Percentiles rank a stretch among this genome's conserved stretches.
Evolutionary conservation across 768 basidiomycete species (phyloP).

Genomic region (Termitomyces sp.): DNA sequence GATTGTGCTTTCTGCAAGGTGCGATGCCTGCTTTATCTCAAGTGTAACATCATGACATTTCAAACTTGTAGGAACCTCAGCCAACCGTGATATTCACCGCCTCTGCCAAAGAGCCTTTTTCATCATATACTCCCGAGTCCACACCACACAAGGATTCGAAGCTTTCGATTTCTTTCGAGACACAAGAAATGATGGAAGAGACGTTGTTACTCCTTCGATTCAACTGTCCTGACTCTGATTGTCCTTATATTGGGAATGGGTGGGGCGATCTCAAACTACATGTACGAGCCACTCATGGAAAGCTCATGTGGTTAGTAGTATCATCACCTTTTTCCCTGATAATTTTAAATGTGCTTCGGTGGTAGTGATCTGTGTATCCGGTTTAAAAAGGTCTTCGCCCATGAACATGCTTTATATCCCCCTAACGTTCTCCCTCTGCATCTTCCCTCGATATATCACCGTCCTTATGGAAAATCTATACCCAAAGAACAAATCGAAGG

Average conservation of each 20-base stretch:
- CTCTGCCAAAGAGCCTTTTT: constrained; percentile 56
- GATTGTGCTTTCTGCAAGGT: constrained; percentile 98
- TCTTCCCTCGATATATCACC: constrained; percentile 62
- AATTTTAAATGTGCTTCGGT: neutral
- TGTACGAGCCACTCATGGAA: constrained; percentile 66
- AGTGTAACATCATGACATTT: neutral
- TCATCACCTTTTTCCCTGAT: neutral
- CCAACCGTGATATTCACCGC: constrained; percentile 68
- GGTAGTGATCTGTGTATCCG: constrained; percentile 83
- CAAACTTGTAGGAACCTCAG: constrained; percentile 61
- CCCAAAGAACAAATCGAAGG: constrained; percentile 60
- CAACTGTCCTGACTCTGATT: constrained; percentile 86
- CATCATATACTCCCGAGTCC: constrained; percentile 47
- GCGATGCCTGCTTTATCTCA: constrained; percentile 14
- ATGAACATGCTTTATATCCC: constrained; percentile 87
- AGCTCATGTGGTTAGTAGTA: constrained; percentile 73
- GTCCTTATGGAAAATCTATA: constrained; percentile 29
- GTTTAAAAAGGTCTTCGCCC: constrained; percentile 90
- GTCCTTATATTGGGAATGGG: constrained; percentile 78
- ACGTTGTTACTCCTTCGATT: constrained; percentile 86
- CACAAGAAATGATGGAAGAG: constrained; percentile 92
- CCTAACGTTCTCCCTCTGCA: constrained; percentile 58
- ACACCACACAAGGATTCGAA: constrained; percentile 67
- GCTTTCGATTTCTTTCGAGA: constrained; percentile 82
- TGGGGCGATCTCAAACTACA: constrained; percentile 92